Evolutionary conservation across 768 basidiomycete species (phyloP).

Genomic region (Lentinula edodes): DNA sequence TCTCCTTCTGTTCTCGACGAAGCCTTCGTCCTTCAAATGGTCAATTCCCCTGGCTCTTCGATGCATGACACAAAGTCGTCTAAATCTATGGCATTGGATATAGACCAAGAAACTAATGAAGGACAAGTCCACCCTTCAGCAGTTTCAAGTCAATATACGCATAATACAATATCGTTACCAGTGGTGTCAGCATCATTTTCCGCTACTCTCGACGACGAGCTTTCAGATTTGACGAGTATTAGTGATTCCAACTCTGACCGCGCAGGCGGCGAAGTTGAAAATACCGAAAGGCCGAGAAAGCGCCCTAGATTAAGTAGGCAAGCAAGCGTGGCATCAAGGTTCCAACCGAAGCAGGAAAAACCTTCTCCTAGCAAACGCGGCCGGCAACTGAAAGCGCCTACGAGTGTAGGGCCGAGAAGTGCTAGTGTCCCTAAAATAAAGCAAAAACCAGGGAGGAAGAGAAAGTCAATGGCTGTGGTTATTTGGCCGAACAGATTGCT

Average conservation of each 20-base stretch:
- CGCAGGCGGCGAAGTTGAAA: background rate
- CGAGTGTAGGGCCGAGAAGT: background rate
- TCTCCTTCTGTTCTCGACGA: background rate
- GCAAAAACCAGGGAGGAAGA: background rate
- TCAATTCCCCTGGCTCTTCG: background rate
- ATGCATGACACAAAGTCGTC: background rate
- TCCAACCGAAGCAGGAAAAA: background rate
- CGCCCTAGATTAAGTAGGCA: background rate
- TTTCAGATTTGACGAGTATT: conserved; percentile 2
- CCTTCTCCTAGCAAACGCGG: background rate
- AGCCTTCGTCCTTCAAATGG: background rate
- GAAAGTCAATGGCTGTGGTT: background rate
- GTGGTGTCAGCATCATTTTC: background rate
- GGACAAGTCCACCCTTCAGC: background rate
- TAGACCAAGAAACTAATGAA: background rate
- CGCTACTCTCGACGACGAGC: background rate
- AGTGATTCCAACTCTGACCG: background rate
- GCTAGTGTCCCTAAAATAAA: background rate
- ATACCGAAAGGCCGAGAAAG: background rate
- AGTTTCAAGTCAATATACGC: background rate
- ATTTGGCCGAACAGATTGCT: background rate
- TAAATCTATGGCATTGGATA: background rate
- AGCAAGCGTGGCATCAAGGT: background rate
- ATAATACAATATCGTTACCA: background rate
- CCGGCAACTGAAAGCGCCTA: background rate